Base-by-base conservation (phyloP, 208 protist species). In the Vickermania ingenoplastis region DNA sequence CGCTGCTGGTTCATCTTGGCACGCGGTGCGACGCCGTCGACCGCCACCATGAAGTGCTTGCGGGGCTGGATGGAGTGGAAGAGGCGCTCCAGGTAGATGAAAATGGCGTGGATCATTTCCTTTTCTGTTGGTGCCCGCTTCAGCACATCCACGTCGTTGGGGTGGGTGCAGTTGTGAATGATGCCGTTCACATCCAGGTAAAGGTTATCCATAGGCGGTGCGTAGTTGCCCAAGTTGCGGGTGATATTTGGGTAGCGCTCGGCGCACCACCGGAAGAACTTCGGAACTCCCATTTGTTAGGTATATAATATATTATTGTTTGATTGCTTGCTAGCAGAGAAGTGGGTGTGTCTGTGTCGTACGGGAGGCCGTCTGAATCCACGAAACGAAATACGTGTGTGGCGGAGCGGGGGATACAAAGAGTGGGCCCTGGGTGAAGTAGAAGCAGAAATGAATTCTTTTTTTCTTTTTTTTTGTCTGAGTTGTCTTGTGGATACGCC, bases 141-240 rank as follows among this genome's bases (percentile, higher is more conserved):
- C 23, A 75, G 83, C n/a, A 75, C 79, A 56, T 96, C 83, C n/a
- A 89, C 69, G 58, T 96, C 89, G 73, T 98, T 95, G 29, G 97
- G 84, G 67, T 99, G 97, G 24, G 92, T 96, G 77, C 97, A 99
- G 66, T 97, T 95, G 79, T 99, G 98, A 63, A 99, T 99, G 65
- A 99, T 98, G 51, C 98, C 97, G 71, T 99, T 99, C 96, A 99
- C 99, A 73, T 99, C 99, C 31, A 99, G 82, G 80, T 99, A 99
- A 17, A 99, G 79, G 79, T 99, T 99, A 84, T 99, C 99, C 57
- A 97, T 91, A 23, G 81, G 79, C 1, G 87, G 83, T n/a, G 79
- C 81, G n/a, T 68, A 81, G 59, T 96, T 86, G 59, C 90, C 84
- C 58, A 97, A 90, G 21, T 81, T 76, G 17, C 84, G 91, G 56